Percentiles rank a stretch among this genome's conserved stretches.
These are phyloP conservation scores for Aureobasidium pullulans DNA, from an alignment of 2,329 filamentous ascomycete species.

Conservation along the genomic window DNA sequence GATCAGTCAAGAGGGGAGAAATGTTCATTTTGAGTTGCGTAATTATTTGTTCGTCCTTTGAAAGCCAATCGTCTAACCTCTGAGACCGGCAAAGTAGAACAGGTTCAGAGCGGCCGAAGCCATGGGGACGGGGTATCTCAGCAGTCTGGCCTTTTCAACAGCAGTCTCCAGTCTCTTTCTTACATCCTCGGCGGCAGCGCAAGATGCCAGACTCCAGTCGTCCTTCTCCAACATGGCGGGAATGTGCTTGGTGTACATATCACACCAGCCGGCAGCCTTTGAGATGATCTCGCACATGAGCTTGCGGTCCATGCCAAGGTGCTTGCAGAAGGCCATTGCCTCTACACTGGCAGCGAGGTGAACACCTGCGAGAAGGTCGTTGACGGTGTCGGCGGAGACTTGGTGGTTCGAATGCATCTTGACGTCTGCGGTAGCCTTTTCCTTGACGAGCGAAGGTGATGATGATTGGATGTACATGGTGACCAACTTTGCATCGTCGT, in stretches of 20 bases:
- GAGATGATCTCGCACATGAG: constrained; percentile 41
- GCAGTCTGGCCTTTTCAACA: constrained; percentile 32
- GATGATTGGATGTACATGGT: constrained; percentile 41
- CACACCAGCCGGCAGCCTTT: constrained; percentile 41
- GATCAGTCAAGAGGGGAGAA: too few relatives aligned
- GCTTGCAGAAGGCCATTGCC: constrained; percentile 40
- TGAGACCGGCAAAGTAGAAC: constrained; percentile 25
- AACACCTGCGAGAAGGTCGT: constrained; percentile 38
- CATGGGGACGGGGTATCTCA: constrained; percentile 30
- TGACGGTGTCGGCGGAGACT: constrained; percentile 29
- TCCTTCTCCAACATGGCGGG: constrained; percentile 29
- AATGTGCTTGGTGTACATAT: constrained; percentile 35
- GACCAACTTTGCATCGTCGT: constrained; percentile 51
- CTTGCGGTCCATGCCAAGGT: constrained; percentile 37
- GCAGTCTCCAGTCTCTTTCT: constrained; percentile 31
- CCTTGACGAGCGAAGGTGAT: constrained; percentile 26
- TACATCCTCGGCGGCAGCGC: constrained; percentile 32
- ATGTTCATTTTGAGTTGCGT: too few relatives aligned
- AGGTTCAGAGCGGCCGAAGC: constrained; percentile 28
- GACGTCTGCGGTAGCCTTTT: constrained; percentile 29
- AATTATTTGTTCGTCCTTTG: too few relatives aligned
- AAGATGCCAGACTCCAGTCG: constrained; percentile 27
- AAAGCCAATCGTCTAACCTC: neutral
- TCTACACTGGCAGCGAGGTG: constrained; percentile 44
- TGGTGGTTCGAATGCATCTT: constrained; percentile 30